Conservation (phyloP, 495 filamentous ascomycete species). For the Collariella sp. region DNA sequence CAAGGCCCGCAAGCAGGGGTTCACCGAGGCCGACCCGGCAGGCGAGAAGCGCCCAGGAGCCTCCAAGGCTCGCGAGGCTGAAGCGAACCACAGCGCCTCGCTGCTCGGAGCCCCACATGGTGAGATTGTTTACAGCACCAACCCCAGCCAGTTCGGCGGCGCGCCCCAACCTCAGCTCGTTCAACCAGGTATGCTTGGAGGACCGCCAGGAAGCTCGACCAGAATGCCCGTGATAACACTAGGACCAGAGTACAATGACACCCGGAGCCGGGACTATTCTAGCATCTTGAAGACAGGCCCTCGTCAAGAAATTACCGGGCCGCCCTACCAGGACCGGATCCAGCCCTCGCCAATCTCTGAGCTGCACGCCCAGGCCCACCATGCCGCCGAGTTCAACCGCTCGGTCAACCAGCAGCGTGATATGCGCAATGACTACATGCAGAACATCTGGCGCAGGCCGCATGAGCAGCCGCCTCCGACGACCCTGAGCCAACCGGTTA, state of each 20-base stretch:
- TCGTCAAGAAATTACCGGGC: conserved; percentile 81
- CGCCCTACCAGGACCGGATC: conserved; percentile 79
- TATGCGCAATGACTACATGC: conserved; percentile 65
- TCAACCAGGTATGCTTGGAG: conserved; percentile 59
- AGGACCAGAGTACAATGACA: conserved; percentile 66
- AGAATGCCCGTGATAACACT: conserved; percentile 81
- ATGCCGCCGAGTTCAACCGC: conserved; percentile 87
- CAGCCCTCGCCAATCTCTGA: conserved; percentile 73
- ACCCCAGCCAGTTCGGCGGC: conserved; percentile 49
- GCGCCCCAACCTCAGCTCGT: conserved; percentile 58
- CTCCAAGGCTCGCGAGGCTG: conserved; percentile 76
- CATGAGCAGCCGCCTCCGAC: conserved; percentile 61
- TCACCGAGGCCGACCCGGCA: conserved; percentile 92
- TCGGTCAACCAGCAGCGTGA: conserved; percentile 63
- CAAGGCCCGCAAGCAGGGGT: conserved; percentile 94
- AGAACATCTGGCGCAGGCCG: conserved; percentile 66
- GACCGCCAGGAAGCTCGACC: conserved; percentile 52
- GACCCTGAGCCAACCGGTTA: conserved; percentile 38
- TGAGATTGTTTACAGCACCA: conserved; percentile 77
- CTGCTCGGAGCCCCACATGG: conserved; percentile 55
- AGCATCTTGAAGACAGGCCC: conserved; percentile 64
- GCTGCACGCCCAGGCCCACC: conserved; percentile 77
- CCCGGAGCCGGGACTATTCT: conserved; percentile 70
- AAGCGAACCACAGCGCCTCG: conserved; percentile 39
- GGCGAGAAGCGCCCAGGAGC: conserved; percentile 95